phyloP scores from a whole-genome alignment of 2,329 filamentous ascomycete species.

The Dichotomopilus funicola region DNA sequence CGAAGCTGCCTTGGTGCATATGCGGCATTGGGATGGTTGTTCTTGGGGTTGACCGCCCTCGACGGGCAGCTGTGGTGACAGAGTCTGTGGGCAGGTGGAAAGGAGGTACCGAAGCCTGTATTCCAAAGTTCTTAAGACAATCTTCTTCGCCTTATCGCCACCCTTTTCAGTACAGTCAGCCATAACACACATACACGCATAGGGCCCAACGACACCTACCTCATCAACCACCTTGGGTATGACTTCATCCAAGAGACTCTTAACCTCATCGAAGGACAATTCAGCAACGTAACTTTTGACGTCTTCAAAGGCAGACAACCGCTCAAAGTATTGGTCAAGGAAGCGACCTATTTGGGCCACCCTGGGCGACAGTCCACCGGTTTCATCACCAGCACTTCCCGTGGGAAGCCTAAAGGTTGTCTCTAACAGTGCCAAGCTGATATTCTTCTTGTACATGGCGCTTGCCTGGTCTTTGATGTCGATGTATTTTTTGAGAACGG shows the following conservation, averaged over 20 bases:
- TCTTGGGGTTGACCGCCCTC: constrained; percentile 19
- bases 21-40: constrained; percentile 19
- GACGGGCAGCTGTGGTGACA: constrained; percentile 23
- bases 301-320: constrained; percentile 38
- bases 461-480: constrained; percentile 23
- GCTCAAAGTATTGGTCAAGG: constrained; percentile 29
- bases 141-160: constrained; percentile 14
- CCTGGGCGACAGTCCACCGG: constrained; percentile 19
- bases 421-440: constrained; percentile 30
- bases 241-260: constrained; percentile 34
- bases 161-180: constrained; percentile 4
- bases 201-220: constrained; percentile 20
- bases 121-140: constrained; percentile 30
- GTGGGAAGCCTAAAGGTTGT: constrained; percentile 26
- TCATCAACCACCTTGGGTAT: constrained; percentile 30
- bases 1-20: constrained; percentile 20
- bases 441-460: constrained; percentile 32
- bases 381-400: neutral
- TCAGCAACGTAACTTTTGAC: constrained; percentile 39
- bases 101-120: constrained; percentile 41
- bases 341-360: constrained; percentile 30
- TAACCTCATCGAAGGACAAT: constrained; percentile 36
- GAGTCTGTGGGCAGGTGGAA: constrained; percentile 33
- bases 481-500: constrained; percentile 25
- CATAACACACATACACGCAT: constrained; percentile 1